Evolutionary conservation across 352 stramenopile genomes (phyloP), one percentile per base, ranked within the genome.

Genomic region (Pythium inflatum): DNA sequence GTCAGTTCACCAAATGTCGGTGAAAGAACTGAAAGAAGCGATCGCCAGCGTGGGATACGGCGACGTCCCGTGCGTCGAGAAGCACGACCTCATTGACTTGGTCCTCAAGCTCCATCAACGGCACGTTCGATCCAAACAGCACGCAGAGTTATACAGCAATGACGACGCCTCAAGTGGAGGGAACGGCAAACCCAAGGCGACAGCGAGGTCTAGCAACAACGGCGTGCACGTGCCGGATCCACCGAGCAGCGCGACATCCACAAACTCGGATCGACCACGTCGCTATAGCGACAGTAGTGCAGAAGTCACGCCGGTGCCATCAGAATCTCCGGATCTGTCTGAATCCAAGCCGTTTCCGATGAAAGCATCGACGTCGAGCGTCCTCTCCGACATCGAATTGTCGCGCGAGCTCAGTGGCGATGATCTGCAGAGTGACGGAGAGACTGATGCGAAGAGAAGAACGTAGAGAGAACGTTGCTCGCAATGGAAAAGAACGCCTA

Each of bases 71-170:
- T 90, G 87, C 51, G 85, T 95, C 41, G 88, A 95, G 67, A 95
- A 94, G 71, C 77, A 80, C 45, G 88, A 95, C 27, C 77, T 95
- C 40, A 77, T 95, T 49, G 84, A 94, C 12, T 78, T 95, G n/a
- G 85, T 94, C 38, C 71, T 92, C 22, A 93, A 92, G 71, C 76
- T 95, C 1, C 88, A 93, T 59, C 72, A 76, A 16, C 81, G 84
- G n/a, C 88, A 91, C 57, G 41, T 78, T 8, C 71, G 75, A 8
- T 71, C 67, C 25, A 71, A 69, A 28, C 62, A 75, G 28, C 50
- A 66, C 31, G 69, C 62, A 1, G 68, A 62, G 31, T 73, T 78
- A 55, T 86, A 81, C 28, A 85, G 77, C 55, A 83, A 80, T n/a
- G 74, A 87, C 51, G 63, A 76, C 8, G 25, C 62, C 12, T 53